phyloP scores from a whole-genome alignment of 257 asterid genomes.

The Craterostigma plantagineum region DNA sequence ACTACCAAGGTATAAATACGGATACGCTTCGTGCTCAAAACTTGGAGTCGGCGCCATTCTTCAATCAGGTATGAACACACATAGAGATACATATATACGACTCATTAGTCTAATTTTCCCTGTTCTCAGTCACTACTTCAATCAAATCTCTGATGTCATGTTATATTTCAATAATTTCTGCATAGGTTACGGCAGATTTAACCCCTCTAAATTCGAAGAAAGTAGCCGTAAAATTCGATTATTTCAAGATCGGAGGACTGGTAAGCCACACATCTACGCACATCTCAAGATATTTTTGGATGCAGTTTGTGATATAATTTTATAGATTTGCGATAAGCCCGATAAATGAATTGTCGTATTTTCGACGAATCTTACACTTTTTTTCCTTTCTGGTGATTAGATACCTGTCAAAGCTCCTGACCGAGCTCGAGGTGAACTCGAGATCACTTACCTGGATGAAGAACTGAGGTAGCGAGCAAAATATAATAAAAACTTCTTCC shows the following conservation, averaged over 20 bases:
- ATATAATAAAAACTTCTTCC: not conserved
- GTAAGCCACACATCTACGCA: slow-evolving; percentile 19
- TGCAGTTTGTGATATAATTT: not conserved
- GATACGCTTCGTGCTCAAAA: slow-evolving; percentile 81
- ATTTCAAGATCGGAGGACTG: slow-evolving; percentile 65
- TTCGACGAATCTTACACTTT: not conserved
- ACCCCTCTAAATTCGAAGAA: slow-evolving; percentile 49
- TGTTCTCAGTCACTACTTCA: not conserved
- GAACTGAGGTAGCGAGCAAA: slow-evolving; percentile 34
- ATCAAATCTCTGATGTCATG: not conserved
- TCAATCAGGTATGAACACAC: slow-evolving; percentile 44
- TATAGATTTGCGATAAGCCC: not conserved
- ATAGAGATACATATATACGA: too few species aligned
- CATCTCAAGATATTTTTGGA: not conserved
- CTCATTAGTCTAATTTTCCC: too few species aligned
- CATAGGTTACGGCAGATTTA: slow-evolving; percentile 76
- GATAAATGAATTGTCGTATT: not conserved
- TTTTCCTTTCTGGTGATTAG: slow-evolving; percentile 11
- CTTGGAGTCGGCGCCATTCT: slow-evolving; percentile 61
- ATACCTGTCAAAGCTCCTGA: slow-evolving; percentile 70
- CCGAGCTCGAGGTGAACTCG: slow-evolving; percentile 54
- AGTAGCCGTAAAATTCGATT: slow-evolving; percentile 68
- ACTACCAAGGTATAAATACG: slow-evolving; percentile 61
- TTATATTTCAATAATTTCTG: slow-evolving; percentile 1
- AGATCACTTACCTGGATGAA: slow-evolving; percentile 72